A percentile compares a stretch with the other conserved stretches of the same genome.
Evolutionary conservation across 2,329 filamentous ascomycete genomes (phyloP).

Genomic region (Trichoderma breve): DNA sequence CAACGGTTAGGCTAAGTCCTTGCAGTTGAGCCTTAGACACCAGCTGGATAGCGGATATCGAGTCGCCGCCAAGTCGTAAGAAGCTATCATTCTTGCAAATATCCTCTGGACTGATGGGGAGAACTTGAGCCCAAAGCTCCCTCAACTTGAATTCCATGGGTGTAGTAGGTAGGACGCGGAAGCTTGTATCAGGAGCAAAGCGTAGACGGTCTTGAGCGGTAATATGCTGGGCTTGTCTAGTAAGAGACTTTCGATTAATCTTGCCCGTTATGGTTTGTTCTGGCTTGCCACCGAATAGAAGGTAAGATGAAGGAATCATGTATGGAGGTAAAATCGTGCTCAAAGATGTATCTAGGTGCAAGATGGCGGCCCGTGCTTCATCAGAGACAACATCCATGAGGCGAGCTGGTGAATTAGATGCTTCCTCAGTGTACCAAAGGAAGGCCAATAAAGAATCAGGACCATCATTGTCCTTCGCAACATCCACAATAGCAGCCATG

Average conservation of each 20-base stretch:
- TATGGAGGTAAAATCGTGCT: slow-evolving; percentile 20
- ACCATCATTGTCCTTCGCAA: neutral
- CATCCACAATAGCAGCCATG: neutral
- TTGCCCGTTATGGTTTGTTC: slow-evolving; percentile 21
- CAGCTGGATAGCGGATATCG: slow-evolving; percentile 6
- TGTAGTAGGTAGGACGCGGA: neutral
- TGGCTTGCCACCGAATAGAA: slow-evolving; percentile 22
- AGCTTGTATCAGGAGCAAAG: neutral
- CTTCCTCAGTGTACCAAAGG: neutral
- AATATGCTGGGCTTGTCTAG: neutral
- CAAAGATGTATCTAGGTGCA: slow-evolving; percentile 20
- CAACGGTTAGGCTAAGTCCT: neutral
- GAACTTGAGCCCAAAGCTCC: slow-evolving; percentile 22
- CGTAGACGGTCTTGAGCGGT: neutral
- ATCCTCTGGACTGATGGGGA: neutral
- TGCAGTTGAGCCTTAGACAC: neutral
- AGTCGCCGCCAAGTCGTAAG: slow-evolving; percentile 7
- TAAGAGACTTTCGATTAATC: slow-evolving; percentile 12
- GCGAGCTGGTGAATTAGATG: neutral
- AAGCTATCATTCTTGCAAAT: slow-evolving; percentile 14
- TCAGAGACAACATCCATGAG: slow-evolving; percentile 14
- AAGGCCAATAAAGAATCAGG: neutral
- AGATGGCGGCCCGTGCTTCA: neutral
- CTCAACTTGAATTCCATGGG: slow-evolving; percentile 3
- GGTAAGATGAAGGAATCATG: slow-evolving; percentile 24